These are phyloP conservation scores for Bacidia gigantensis DNA, from an alignment of 495 filamentous ascomycete genomes.

Conservation along the genomic window DNA sequence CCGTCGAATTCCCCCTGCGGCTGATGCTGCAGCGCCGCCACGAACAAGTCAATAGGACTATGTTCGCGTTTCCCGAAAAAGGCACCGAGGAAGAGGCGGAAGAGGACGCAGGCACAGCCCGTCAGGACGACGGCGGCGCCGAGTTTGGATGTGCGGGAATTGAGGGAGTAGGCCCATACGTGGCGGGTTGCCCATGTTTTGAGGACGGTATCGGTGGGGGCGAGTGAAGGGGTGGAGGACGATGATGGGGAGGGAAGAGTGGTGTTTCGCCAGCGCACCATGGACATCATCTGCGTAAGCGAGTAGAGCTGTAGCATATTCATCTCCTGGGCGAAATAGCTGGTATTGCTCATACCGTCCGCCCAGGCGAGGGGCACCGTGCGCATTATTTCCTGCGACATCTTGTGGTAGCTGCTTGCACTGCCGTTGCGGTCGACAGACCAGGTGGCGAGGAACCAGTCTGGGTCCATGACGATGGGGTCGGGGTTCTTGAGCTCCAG, in stretches of 20 bases:
- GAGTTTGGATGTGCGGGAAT: constrained; percentile 15
- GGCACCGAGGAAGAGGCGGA: constrained; percentile 2
- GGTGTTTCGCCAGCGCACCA: constrained; percentile 10
- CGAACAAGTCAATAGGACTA: constrained; percentile 11
- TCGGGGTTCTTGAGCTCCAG: not conserved
- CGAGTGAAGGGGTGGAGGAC: not conserved
- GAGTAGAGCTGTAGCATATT: constrained; percentile 5
- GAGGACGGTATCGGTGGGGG: constrained; percentile 1
- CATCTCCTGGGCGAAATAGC: not conserved
- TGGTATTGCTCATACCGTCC: not conserved
- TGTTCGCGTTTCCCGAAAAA: constrained; percentile 1
- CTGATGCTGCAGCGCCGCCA: constrained; percentile 12
- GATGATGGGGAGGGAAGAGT: not conserved
- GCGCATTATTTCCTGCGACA: constrained; percentile 3
- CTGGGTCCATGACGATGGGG: constrained; percentile 9
- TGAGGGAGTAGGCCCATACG: constrained; percentile 18
- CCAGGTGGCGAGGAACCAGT: constrained; percentile 19
- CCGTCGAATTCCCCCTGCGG: constrained; percentile 4
- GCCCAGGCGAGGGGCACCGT: not conserved
- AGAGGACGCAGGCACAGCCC: constrained; percentile 10
- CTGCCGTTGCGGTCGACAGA: constrained; percentile 11
- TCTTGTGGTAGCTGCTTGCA: constrained; percentile 6
- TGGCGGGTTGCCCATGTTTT: constrained; percentile 8
- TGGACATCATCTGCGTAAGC: constrained; percentile 12
- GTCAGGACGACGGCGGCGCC: constrained; percentile 12